Percentiles rank a stretch among this genome's conserved stretches.
These are phyloP conservation scores for Rubus parviflorus DNA, from an alignment of 306 rosid genomes.

Conservation along the genomic window DNA sequence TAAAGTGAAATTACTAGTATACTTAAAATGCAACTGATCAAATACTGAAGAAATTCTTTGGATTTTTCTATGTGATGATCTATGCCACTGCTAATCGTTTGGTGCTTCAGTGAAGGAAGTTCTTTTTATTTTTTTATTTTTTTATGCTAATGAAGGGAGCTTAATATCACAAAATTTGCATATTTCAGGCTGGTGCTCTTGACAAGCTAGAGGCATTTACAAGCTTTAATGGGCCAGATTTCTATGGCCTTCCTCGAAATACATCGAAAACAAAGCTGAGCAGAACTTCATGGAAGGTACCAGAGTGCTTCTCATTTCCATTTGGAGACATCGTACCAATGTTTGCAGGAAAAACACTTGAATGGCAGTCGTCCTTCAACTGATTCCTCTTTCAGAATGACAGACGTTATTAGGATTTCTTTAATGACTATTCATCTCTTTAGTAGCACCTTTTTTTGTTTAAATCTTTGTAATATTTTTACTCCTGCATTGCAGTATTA, in stretches of 20 bases:
- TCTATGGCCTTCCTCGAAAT: constrained; percentile 89
- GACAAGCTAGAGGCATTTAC: constrained; percentile 89
- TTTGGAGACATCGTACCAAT: constrained; percentile 81
- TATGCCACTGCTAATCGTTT: background rate
- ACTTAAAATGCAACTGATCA: background rate
- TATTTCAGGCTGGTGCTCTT: constrained; percentile 72
- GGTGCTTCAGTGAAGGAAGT: background rate
- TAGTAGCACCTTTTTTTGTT: background rate
- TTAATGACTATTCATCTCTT: background rate
- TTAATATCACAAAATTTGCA: background rate
- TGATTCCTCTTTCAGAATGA: constrained; percentile 25
- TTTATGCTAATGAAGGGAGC: background rate
- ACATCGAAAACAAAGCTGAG: constrained; percentile 60
- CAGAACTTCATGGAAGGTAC: constrained; percentile 76
- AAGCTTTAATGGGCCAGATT: constrained; percentile 97
- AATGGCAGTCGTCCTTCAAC: constrained; percentile 60
- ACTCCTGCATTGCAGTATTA: background rate
- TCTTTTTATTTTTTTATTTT: no score
- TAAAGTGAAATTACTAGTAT: background rate
- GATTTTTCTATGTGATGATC: background rate
- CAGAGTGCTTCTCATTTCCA: constrained; percentile 56
- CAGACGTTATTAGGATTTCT: background rate
- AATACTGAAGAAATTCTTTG: background rate
- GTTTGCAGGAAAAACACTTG: constrained; percentile 78
- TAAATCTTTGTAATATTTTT: background rate